These are phyloP conservation scores for Chlorella variabilis DNA, from an alignment of 163 green algal species.

Conservation along the genomic window DNA sequence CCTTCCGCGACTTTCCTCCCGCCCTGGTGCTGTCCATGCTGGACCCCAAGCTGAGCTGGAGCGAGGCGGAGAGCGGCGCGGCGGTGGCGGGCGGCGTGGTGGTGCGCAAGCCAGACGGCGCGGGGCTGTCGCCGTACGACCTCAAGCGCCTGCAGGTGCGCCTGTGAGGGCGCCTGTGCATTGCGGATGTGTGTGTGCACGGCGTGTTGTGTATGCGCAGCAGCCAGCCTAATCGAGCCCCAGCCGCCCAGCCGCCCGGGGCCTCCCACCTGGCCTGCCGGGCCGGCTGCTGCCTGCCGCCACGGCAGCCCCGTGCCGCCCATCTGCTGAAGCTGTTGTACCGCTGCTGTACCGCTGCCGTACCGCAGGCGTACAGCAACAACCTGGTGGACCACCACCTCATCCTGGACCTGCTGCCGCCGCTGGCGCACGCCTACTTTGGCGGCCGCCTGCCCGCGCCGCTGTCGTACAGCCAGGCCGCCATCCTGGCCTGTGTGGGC, in stretches of 20 bases:
- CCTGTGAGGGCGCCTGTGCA: not conserved
- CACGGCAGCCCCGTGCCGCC: no score
- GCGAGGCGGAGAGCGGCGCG: slow-evolving; percentile 67
- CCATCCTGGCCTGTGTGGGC: slow-evolving; percentile 82
- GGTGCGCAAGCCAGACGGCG: slow-evolving; percentile 68
- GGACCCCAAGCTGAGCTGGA: slow-evolving; percentile 85
- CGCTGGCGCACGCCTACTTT: slow-evolving; percentile 87
- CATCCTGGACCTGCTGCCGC: slow-evolving; percentile 92
- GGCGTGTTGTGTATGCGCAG: no score
- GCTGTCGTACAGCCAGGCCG: slow-evolving; percentile 88
- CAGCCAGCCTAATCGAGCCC: no score
- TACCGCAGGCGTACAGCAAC: slow-evolving; percentile 87
- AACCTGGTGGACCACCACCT: slow-evolving; percentile 97
- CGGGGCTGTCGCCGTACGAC: slow-evolving; percentile 82
- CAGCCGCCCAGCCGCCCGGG: no score
- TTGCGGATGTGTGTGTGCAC: not conserved
- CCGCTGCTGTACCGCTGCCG: not conserved
- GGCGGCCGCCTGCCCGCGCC: slow-evolving; percentile 75
- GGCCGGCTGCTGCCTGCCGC: no score
- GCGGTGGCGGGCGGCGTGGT: slow-evolving; percentile 32
- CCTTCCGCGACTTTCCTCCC: slow-evolving; percentile 82
- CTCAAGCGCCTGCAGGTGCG: slow-evolving; percentile 88
- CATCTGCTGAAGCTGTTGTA: no score
- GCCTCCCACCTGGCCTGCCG: no score
- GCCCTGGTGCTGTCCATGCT: slow-evolving; percentile 90